phyloP scores from a whole-genome alignment of 108 stramenopile species.

The Skeletonema menzelii region DNA sequence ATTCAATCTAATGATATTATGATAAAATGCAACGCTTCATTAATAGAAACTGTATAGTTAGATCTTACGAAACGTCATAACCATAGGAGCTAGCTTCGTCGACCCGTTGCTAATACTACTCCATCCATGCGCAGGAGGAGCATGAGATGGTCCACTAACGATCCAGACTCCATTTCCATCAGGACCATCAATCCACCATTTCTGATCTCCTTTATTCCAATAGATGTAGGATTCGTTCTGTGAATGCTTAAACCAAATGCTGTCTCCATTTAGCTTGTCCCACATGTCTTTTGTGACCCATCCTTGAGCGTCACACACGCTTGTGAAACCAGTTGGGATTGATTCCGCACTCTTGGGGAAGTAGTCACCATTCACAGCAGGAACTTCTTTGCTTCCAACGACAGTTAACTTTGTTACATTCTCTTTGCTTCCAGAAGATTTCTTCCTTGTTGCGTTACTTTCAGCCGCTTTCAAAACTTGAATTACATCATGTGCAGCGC shows the following conservation, averaged over 20 bases:
- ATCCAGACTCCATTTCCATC: conserved; percentile 50
- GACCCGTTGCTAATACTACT: neutral
- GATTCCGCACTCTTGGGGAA: conserved; percentile 12
- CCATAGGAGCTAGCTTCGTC: neutral
- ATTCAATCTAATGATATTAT: neutral
- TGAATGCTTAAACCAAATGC: conserved; percentile 42
- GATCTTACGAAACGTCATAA: conserved; percentile 12
- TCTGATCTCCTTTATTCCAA: conserved; percentile 43
- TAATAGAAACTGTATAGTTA: neutral
- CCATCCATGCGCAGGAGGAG: conserved; percentile 43
- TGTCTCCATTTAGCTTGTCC: conserved; percentile 28
- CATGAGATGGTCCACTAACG: conserved; percentile 31
- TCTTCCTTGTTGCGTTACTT: neutral
- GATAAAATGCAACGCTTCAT: neutral
- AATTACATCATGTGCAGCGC: conserved; percentile 30
- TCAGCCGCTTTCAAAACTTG: conserved; percentile 24
- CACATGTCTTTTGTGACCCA: conserved; percentile 38
- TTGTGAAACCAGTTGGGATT: conserved; percentile 35
- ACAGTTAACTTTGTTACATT: conserved; percentile 38
- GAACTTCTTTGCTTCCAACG: conserved; percentile 9
- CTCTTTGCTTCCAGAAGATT: conserved; percentile 19
- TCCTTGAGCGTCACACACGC: conserved; percentile 25
- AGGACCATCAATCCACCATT: conserved; percentile 59
- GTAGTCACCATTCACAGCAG: conserved; percentile 41
- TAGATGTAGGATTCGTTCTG: conserved; percentile 54